phyloP scores from a whole-genome alignment of 1,284 basidiomycete species.

The Rhodotorula sp. region DNA sequence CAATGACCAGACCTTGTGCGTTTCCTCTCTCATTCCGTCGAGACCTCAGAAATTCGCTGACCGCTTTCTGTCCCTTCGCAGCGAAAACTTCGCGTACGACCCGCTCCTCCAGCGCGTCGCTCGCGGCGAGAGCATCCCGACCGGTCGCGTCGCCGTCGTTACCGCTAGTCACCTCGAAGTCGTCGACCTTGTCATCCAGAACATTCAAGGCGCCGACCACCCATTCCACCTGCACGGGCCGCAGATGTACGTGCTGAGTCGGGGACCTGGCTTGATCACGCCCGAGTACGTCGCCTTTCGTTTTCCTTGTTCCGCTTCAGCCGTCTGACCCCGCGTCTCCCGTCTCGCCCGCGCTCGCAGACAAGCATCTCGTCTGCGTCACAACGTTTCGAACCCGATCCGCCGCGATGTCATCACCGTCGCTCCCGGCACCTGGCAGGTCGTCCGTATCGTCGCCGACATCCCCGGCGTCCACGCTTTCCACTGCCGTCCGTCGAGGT shows the following conservation, averaged over 20 bases:
- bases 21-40: slow-evolving; percentile 6
- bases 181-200: slow-evolving; percentile 46
- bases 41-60: neutral
- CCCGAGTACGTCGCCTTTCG: neutral
- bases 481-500: neutral
- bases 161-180: slow-evolving; percentile 40
- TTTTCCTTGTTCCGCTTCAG: neutral
- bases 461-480: slow-evolving; percentile 12
- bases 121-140: slow-evolving; percentile 36
- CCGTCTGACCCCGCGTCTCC: neutral
- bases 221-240: slow-evolving; percentile 48
- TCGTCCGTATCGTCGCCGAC: slow-evolving; percentile 42
- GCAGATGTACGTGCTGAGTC: slow-evolving; percentile 45
- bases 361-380: slow-evolving; percentile 18
- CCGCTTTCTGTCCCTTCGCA: neutral
- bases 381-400: slow-evolving; percentile 48
- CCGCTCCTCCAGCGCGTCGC: slow-evolving; percentile 44
- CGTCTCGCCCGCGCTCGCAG: neutral
- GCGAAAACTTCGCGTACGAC: slow-evolving; percentile 14
- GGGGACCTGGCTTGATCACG: slow-evolving; percentile 45
- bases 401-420: slow-evolving; percentile 50
- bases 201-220: slow-evolving; percentile 47
- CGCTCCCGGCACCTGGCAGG: slow-evolving; percentile 38
- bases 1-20: slow-evolving; percentile 44
- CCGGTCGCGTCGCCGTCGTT: slow-evolving; percentile 3